Base-by-base conservation (phyloP, 2,329 filamentous ascomycete genomes). In the Talaromyces sp. region DNA sequence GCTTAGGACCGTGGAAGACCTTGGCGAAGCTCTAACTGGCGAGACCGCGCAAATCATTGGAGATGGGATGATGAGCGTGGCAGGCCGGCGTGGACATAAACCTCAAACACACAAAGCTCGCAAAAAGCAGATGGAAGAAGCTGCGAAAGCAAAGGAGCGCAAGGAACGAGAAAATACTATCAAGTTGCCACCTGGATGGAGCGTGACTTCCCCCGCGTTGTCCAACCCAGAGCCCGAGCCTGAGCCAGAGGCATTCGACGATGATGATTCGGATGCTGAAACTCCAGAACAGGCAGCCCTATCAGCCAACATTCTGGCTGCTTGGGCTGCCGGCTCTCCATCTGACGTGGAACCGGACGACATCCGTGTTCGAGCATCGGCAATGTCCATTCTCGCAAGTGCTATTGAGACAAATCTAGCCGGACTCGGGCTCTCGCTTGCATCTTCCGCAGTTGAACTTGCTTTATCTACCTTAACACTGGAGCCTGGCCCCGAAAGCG, bases 311-410 rank as follows among this genome's bases (percentile, higher is more conserved):
- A 74, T 77, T 8, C 62, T 78, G 14, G 65, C 72, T n/a, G 71
- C 75, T 27, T 78, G 75, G 75, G 75, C 72, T 3, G 70, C 73
- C 3, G 75, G 75, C 19, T 69, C 74, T 3, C 61, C 68, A 0
- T 63, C 68, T 9, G 75, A 77, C 55, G 65, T 70, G 24, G 70
- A 75, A 26, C 75, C 75, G n/a, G 76, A 79, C 57, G 76, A 79
- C 59, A 68, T 79, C 1, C 76, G 76, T 12, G 66, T 72, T 1
- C 72, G 76, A 3, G 69, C 76, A n/a, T 79, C 76, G 1, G 76
- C 76, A 14, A 66, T 79, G 3, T 79, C 76, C 2, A 74, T 79
- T 31, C 69, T 78, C 4, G 75, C 74, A 3, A 74, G 73, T 1
- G 75, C 75, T 0, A 69, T 78, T 1, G 70, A 75, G 53, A 75